Evolutionary conservation across 352 stramenopile genomes (phyloP), one percentile per base, ranked within the genome.

Genomic region (Globisporangium yorkense): DNA sequence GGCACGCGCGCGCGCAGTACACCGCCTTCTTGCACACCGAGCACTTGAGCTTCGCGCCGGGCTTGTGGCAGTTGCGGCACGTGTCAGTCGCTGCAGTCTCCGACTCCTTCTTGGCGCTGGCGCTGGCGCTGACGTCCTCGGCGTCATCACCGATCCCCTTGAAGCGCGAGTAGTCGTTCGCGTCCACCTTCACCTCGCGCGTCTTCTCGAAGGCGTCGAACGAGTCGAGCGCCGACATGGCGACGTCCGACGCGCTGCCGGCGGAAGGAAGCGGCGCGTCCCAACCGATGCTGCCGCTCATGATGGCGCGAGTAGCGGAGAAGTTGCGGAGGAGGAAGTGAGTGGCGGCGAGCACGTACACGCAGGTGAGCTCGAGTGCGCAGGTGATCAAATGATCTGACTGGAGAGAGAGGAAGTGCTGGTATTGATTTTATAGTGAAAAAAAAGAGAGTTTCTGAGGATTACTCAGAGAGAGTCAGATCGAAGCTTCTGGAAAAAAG

Each of bases 101-200:
- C 35, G 57, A 8, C 2, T 53, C 39, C n/a, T 60, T 51, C 47
- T 56, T 57, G 29, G 62, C 59, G 21, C 65, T 70, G 41, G 61
- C 61, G 16, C 54, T 44, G 5, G 39, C 54, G 27, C 56, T 48
- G 51, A 80, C 70, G 20, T 78, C 67, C 29, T 87, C 75, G 54
- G 70, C 65, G 13, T 66, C 65, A 16, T 61, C 62, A 51, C 78
- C 78, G 54, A 93, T 89, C 72, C 80, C 61, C 27, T 94, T 87
- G 61, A 94, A 94, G 44, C 85, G 80, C 51, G 85, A 93, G 70
- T 94, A 94, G 63, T 94, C 83, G 66, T 93, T 92, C 54, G 70
- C 84, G 63, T 94, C 84, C 43, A 87, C 70, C 46, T 78, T 87
- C 2, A 87, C 68, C 48, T 83, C 72, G 61, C 73, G 66, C 45